phyloP scores from a whole-genome alignment of 805 yeast genomes.

The Kuraishia piskuri region DNA sequence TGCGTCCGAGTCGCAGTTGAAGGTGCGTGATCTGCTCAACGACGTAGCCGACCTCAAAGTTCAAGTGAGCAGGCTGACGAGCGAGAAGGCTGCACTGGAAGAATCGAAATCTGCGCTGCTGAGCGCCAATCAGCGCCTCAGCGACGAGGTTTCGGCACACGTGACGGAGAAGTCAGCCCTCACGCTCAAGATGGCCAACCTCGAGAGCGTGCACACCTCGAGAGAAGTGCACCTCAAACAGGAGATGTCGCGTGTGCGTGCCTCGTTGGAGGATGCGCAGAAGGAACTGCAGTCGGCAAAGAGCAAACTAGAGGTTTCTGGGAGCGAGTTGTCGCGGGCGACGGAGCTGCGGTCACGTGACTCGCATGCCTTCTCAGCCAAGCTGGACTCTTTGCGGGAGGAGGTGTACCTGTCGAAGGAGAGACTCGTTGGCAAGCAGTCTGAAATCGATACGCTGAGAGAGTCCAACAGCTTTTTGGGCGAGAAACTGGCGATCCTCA shows the following conservation, averaged over 20 bases:
- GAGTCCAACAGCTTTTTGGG: not conserved
- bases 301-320: conserved; percentile 35
- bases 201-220: conserved; percentile 56
- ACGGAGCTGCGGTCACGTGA: conserved; percentile 5
- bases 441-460: not conserved
- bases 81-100: conserved; percentile 46
- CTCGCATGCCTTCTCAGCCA: not conserved
- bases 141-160: conserved; percentile 42
- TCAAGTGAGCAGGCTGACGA: conserved; percentile 37
- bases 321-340: conserved; percentile 40
- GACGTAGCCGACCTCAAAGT: conserved; percentile 45
- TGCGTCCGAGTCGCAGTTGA: conserved; percentile 36
- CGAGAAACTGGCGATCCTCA: not conserved
- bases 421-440: not conserved
- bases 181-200: conserved; percentile 44
- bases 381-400: not conserved
- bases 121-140: conserved; percentile 27
- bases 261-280: conserved; percentile 42
- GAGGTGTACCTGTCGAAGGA: not conserved
- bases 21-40: conserved; percentile 38
- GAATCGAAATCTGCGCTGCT: not conserved
- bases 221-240: conserved; percentile 45
- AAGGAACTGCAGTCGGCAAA: conserved; percentile 34
- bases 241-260: conserved; percentile 37
- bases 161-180: conserved; percentile 51